Evolutionary conservation across 2,329 filamentous ascomycete species (phyloP), one percentile per base, ranked within the genome.

Genomic region (Monilinia laxa): DNA sequence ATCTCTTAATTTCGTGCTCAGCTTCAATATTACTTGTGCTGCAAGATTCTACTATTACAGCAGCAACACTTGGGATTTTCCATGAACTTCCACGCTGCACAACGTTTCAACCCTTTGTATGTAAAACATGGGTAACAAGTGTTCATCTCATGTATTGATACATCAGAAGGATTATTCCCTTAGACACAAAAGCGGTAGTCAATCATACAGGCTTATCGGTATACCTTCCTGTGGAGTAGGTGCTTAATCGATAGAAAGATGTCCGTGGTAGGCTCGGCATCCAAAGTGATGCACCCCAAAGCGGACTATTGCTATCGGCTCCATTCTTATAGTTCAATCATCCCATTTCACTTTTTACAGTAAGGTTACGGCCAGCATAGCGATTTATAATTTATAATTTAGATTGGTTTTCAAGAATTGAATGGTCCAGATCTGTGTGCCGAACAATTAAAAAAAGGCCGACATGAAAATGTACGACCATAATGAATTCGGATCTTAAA

Each of bases 101-200:
- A 47, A 47, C 56, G 31, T 47, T 31, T 9, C 45, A 31, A 12
- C 42, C n/a, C 55, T 28, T 42, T n/a, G 4, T n/a, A 59, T 11
- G 18, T 45, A n/a, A 47, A 31, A 31, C 28, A 59, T 42, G 42
- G 56, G 10, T 20, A 31, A 35, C 12, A 11, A 11, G 25, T 16
- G 12, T 56, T 42, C 54, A 40, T 25, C 35, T 56, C 54, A 31
- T 42, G 18, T 18, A 47, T n/a, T 25, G 18, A 59, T 42, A 59
- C 56, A 38, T 35, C 56, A 59, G 42, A 59, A n/a, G 25, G 5
- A 59, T n/a, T 31, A 18, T 14, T 47, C 56, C 25, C 38, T 45
- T 4, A 45, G 11, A n/a, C 45, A 31, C 40, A 11, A 45, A 20
- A 45, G 10, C 20, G 56, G 56, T n/a, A 35, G 56, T 59, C 14